Percentiles rank a stretch among this genome's conserved stretches.
phyloP scores from a whole-genome alignment of 2,329 filamentous ascomycete species.

The Emydomyces testavorans region DNA sequence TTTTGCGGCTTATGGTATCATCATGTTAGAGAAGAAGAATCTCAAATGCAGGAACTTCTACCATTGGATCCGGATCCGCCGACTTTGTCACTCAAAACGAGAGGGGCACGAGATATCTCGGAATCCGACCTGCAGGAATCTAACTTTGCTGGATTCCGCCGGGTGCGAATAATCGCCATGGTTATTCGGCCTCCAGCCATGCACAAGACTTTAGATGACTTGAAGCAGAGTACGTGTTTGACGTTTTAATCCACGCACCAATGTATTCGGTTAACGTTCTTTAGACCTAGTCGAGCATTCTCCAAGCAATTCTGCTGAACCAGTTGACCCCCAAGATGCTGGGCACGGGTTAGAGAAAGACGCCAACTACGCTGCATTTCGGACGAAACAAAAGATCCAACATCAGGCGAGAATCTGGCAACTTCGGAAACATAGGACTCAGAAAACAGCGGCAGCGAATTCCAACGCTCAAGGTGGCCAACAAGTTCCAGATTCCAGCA shows the following conservation, averaged over 20 bases:
- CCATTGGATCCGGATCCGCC: background rate
- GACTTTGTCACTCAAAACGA: background rate
- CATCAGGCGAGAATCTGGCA: too few species aligned
- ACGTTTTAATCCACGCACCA: background rate
- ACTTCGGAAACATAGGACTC: too few species aligned
- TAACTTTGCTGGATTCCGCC: background rate
- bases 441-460: too few species aligned
- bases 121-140: background rate
- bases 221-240: background rate
- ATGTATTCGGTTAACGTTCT: too few species aligned
- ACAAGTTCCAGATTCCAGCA: too few species aligned
- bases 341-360: too few species aligned
- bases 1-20: slow-evolving; percentile 8
- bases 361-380: too few species aligned
- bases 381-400: too few species aligned
- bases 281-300: too few species aligned
- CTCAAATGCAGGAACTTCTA: background rate
- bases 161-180: slow-evolving; percentile 1
- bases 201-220: background rate
- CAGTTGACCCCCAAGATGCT: too few species aligned
- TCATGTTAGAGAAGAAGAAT: background rate
- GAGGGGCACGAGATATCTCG: background rate
- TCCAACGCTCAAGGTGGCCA: too few species aligned
- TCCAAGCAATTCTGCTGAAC: too few species aligned
- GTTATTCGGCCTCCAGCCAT: background rate